Conservation (phyloP, 2,329 filamentous ascomycete species). For the Cercospora sp. region DNA sequence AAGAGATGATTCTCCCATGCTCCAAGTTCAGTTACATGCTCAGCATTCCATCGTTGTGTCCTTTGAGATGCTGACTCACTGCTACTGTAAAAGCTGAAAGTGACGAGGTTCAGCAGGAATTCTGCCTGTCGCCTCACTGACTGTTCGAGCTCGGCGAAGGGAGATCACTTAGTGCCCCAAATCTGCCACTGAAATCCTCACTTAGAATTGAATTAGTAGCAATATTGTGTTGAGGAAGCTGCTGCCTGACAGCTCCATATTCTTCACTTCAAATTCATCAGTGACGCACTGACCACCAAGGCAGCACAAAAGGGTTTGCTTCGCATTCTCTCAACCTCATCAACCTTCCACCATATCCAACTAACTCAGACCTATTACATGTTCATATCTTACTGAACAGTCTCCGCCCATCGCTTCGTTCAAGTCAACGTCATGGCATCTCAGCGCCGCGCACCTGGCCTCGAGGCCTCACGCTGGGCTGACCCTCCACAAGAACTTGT, state of each 20-base stretch:
- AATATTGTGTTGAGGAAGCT: neutral
- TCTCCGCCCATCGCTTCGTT: neutral
- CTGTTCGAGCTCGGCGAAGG: too few relatives aligned
- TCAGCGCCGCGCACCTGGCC: neutral
- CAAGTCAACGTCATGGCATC: neutral
- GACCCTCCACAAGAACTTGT: neutral
- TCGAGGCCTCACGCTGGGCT: neutral
- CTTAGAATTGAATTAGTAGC: neutral
- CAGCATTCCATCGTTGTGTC: neutral
- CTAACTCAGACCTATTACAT: neutral
- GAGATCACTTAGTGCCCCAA: neutral
- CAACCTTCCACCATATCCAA: neutral
- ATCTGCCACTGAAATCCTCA: neutral
- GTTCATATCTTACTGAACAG: neutral
- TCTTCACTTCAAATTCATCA: neutral
- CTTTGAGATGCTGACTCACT: neutral
- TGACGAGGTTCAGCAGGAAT: neutral
- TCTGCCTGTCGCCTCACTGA: neutral
- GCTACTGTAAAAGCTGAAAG: neutral
- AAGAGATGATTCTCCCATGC: too few relatives aligned
- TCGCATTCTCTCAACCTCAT: neutral
- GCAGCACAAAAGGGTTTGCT: neutral
- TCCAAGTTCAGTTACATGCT: too few relatives aligned
- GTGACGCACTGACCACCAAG: neutral
- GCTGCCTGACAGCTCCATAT: neutral